Evolutionary conservation across 495 filamentous ascomycete species (phyloP).

Genomic region (Penicillium flavigenum): DNA sequence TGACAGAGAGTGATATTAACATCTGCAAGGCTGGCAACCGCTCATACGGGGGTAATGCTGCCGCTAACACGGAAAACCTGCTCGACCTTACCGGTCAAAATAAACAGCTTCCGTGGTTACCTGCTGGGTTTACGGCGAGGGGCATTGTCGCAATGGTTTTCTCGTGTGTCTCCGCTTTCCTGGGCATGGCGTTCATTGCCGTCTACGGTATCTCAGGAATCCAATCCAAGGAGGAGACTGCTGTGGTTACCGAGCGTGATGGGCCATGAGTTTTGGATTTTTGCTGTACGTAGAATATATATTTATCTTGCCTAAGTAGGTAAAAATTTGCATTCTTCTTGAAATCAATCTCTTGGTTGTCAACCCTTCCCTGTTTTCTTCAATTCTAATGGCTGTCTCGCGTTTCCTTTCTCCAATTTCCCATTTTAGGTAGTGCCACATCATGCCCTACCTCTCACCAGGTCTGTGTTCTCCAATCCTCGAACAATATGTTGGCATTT

Average conservation of each 20-base stretch:
- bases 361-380: too few species aligned
- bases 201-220: constrained; percentile 57
- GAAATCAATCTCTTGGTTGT: too few species aligned
- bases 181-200: constrained; percentile 67
- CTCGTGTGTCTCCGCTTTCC: constrained; percentile 63
- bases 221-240: background rate
- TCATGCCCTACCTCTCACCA: too few species aligned
- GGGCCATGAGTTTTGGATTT: background rate
- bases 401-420: too few species aligned
- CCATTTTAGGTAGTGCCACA: too few species aligned
- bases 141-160: constrained; percentile 76
- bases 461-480: too few species aligned
- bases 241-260: background rate
- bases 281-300: background rate
- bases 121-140: constrained; percentile 66
- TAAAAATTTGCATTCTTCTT: too few species aligned
- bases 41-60: constrained; percentile 67
- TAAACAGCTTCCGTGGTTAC: constrained; percentile 53
- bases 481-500: too few species aligned
- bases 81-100: constrained; percentile 66
- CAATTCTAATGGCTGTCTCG: too few species aligned
- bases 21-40: constrained; percentile 50
- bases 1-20: constrained; percentile 62
- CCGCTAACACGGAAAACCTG: constrained; percentile 61
- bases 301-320: too few species aligned